Percentiles rank a stretch among this genome's conserved stretches.
Evolutionary conservation across 208 protist genomes (phyloP).

Genomic region (Leishmania turanica): DNA sequence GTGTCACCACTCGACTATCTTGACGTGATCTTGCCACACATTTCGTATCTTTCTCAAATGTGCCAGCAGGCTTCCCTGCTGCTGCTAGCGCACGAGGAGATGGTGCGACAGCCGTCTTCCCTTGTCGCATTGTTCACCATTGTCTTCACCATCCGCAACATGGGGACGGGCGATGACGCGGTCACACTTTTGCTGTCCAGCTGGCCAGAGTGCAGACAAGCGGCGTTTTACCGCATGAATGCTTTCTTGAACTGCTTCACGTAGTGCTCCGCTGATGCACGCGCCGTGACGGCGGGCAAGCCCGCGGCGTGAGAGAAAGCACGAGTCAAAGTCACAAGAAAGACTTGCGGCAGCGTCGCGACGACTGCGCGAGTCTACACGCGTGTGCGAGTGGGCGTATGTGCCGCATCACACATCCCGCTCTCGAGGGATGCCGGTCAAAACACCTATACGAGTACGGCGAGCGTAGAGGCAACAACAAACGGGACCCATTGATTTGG

Average conservation of each 20-base stretch:
- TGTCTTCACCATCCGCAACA: conserved; percentile 33
- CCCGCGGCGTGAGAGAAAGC: neutral
- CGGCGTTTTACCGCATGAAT: conserved; percentile 23
- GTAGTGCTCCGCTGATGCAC: neutral
- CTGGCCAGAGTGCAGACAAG: conserved; percentile 18
- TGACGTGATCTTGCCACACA: conserved; percentile 23
- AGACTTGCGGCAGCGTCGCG: neutral
- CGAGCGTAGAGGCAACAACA: neutral
- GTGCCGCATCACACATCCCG: neutral
- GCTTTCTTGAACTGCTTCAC: conserved; percentile 34
- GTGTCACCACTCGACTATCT: conserved; percentile 36
- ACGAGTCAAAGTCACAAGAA: neutral
- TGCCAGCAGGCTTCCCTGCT: conserved; percentile 35
- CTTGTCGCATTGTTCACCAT: conserved; percentile 23
- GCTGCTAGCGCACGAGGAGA: conserved; percentile 32
- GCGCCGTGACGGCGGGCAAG: neutral
- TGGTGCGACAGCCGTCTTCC: conserved; percentile 25
- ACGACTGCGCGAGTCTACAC: neutral
- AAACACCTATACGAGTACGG: neutral
- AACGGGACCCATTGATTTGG: neutral
- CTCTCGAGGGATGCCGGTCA: neutral
- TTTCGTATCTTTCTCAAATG: conserved; percentile 37
- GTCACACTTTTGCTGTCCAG: conserved; percentile 8
- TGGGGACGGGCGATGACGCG: conserved; percentile 6
- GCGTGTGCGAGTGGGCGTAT: neutral